phyloP scores from a whole-genome alignment of 2,329 filamentous ascomycete species.

The Aspergillus japonicus region DNA sequence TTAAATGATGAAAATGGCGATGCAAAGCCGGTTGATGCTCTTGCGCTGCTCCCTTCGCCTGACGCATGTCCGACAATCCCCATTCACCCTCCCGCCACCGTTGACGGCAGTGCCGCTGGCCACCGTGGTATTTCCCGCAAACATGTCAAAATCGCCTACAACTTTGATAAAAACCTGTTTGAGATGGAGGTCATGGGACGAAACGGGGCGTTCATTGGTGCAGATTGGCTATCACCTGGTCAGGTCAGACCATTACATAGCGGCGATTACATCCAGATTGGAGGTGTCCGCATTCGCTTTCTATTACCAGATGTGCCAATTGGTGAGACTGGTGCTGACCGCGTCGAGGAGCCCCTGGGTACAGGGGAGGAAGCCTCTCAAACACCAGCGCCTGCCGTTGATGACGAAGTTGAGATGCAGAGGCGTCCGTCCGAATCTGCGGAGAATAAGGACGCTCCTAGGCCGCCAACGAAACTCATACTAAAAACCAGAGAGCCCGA shows the following conservation, averaged over 20 bases:
- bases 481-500: slow-evolving; percentile 33
- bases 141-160: slow-evolving; percentile 62
- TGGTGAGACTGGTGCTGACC: slow-evolving; percentile 50
- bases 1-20: slow-evolving; percentile 37
- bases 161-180: slow-evolving; percentile 56
- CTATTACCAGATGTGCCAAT: slow-evolving; percentile 54
- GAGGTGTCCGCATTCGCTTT: slow-evolving; percentile 57
- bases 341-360: slow-evolving; percentile 42
- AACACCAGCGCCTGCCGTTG: slow-evolving; percentile 39
- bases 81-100: slow-evolving; percentile 56
- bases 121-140: slow-evolving; percentile 62
- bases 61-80: slow-evolving; percentile 58
- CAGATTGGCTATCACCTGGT: slow-evolving; percentile 49
- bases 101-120: slow-evolving; percentile 46
- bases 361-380: slow-evolving; percentile 36
- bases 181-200: slow-evolving; percentile 59
- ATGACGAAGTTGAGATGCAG: slow-evolving; percentile 41
- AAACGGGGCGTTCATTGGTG: slow-evolving; percentile 58
- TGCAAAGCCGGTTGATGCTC: slow-evolving; percentile 47
- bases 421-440: slow-evolving; percentile 26
- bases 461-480: slow-evolving; percentile 26
- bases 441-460: slow-evolving; percentile 29
- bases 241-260: slow-evolving; percentile 53
- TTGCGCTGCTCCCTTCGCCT: slow-evolving; percentile 51
- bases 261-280: slow-evolving; percentile 60